Evolutionary conservation across 2,329 filamentous ascomycete species (phyloP).

Genomic region (Sporothrix curviconia): DNA sequence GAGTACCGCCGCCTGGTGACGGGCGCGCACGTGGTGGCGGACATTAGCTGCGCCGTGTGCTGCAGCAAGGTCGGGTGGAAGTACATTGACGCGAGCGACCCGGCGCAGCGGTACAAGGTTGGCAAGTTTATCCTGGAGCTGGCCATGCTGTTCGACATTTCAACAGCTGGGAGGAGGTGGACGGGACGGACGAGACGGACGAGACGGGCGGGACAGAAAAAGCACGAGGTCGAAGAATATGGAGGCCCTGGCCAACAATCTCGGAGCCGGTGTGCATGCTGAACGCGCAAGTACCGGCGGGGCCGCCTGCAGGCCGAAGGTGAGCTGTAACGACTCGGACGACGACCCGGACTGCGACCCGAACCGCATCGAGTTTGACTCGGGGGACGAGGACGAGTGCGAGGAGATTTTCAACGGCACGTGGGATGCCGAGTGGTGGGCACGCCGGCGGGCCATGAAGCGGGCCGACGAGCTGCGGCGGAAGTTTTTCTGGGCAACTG

Average conservation of each 20-base stretch:
- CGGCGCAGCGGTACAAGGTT: conserved; percentile 58
- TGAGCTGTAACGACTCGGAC: conserved; percentile 10
- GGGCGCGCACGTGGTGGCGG: conserved; percentile 57
- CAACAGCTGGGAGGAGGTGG: conserved; percentile 47
- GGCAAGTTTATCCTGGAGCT: conserved; percentile 63
- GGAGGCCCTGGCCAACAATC: too few relatives aligned
- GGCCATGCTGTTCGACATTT: conserved; percentile 46
- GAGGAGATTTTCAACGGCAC: conserved; percentile 58
- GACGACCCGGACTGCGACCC: conserved; percentile 14
- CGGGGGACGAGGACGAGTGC: conserved; percentile 59
- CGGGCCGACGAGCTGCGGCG: conserved; percentile 16
- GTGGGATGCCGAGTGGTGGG: conserved; percentile 51
- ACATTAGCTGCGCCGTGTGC: conserved; percentile 54
- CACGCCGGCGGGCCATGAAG: conserved; percentile 38
- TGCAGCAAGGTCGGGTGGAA: conserved; percentile 58
- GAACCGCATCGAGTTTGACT: conserved; percentile 47
- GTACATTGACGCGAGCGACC: conserved; percentile 57
- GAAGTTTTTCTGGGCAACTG: too few relatives aligned
- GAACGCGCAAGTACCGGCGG: not conserved
- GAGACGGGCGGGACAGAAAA: too few relatives aligned
- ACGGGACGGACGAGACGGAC: too few relatives aligned
- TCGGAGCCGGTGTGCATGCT: not conserved
- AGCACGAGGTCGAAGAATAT: too few relatives aligned
- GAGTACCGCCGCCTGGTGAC: conserved; percentile 55
- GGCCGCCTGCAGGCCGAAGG: not conserved